Evolutionary conservation across 345 rosid species (phyloP), one percentile per base, ranked within the genome.

Genomic region (Eutrema yunnanense): DNA sequence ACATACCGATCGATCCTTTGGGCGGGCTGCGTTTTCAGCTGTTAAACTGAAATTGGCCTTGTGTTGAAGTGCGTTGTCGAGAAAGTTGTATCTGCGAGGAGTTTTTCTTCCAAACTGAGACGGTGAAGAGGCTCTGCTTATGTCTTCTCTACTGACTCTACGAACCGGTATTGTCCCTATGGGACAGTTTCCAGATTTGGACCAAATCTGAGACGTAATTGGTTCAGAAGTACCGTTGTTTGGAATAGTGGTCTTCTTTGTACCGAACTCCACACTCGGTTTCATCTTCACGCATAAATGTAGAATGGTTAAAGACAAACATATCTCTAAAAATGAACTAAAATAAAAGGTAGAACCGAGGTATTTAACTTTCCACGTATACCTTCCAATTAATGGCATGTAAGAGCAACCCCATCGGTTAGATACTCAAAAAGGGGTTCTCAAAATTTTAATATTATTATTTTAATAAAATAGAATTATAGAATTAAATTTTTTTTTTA

Each of bases 111-210:
- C 86, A 55, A 74, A 78, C 0, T 19, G 32, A 8, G 74, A 47
- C 3, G 52, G 65, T 12, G 84, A 78, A 55, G 77, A 62, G 14
- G 79, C 78, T 75, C 86, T 82, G 8, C 67, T 32, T n/a, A 86
- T 56, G 59, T 84, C 89, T 61, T 67, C 51, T 46, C 62, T 62
- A 50, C 9, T 65, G 29, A 82, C 76, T 71, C 86, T 73, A 43
- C 85, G 81, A 41, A 87, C 72, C 4, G 86, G 87, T 59, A 87
- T 50, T 3, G 87, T 85, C 62, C 88, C 85, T 0, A 33, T 3
- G 0, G 84, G 89, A 71, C 88, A 87, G 8, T 34, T 38, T 11
- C 88, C 86, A 38, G 79, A 81, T 62, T 40, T 82, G 36, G 78
- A 73, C 92, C 88, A 85, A 36, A 51, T 76, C 60, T 84, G 89